Evolutionary conservation across 2,329 filamentous ascomycete genomes (phyloP).

Genomic region (Botryotinia globosa): DNA sequence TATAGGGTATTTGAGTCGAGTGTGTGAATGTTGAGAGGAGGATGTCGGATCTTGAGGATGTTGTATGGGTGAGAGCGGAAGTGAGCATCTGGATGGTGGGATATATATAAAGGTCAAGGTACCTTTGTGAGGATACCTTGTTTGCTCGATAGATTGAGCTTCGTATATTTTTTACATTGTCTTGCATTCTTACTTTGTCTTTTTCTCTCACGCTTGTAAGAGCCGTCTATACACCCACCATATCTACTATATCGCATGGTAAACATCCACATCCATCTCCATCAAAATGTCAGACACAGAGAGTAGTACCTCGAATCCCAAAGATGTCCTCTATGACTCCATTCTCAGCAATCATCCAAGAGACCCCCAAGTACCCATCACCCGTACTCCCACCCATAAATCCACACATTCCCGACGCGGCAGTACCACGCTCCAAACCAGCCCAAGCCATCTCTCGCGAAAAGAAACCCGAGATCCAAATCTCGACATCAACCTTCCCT

Average conservation of each 20-base stretch:
- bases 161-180: not conserved
- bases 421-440: conserved; percentile 12
- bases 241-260: not conserved
- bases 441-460: conserved; percentile 24
- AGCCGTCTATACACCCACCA: not conserved
- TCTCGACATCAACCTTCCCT: conserved; percentile 57
- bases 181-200: not conserved
- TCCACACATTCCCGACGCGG: conserved; percentile 14
- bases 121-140: not conserved
- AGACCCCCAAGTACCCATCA: not conserved
- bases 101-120: not conserved
- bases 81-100: not conserved
- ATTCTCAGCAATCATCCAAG: not conserved
- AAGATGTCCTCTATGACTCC: not conserved
- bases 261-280: not conserved
- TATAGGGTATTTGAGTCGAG: not conserved
- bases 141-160: not conserved
- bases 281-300: conserved; percentile 10
- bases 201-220: too few relatives aligned
- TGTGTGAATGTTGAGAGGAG: not conserved
- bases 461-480: conserved; percentile 35
- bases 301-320: conserved; percentile 4
- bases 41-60: not conserved
- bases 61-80: not conserved
- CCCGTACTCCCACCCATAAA: not conserved